Evolutionary conservation across 129 eudicot genomes (phyloP).

Genomic region (Scalesia atractyloides): DNA sequence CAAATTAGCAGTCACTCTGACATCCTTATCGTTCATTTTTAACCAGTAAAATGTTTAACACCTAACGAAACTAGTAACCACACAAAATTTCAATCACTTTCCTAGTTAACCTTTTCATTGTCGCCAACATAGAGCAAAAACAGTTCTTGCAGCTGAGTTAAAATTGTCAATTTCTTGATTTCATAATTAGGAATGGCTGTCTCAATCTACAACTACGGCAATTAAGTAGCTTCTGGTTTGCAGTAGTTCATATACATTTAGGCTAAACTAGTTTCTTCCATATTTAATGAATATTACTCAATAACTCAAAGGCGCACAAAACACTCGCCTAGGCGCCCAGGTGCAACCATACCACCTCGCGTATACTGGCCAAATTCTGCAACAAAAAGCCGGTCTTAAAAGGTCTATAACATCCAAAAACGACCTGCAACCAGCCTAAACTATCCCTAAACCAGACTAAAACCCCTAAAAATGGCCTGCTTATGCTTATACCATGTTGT

Average conservation of each 20-base stretch:
- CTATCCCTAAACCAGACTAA: too few species aligned
- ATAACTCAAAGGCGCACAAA: too few species aligned
- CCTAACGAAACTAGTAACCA: neutral
- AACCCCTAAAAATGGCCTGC: too few species aligned
- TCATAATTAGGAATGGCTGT: slow-evolving; percentile 2
- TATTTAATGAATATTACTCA: too few species aligned
- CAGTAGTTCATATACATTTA: neutral
- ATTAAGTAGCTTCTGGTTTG: neutral
- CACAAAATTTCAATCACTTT: neutral
- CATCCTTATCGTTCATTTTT: slow-evolving; percentile 8
- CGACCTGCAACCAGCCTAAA: too few species aligned
- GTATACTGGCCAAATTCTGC: too few species aligned
- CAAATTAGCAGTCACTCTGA: slow-evolving; percentile 14
- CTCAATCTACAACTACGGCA: neutral
- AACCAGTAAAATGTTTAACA: neutral
- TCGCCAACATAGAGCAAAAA: neutral
- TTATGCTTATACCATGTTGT: too few species aligned
- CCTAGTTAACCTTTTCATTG: slow-evolving; percentile 5
- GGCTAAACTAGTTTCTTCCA: slow-evolving; percentile 12
- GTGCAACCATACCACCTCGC: too few species aligned
- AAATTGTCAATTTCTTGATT: neutral
- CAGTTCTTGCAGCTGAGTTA: neutral
- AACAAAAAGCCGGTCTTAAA: too few species aligned
- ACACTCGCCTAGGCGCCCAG: too few species aligned
- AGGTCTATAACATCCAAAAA: too few species aligned